Conservation (phyloP, 306 rosid genomes). For the Argentina anserina region DNA sequence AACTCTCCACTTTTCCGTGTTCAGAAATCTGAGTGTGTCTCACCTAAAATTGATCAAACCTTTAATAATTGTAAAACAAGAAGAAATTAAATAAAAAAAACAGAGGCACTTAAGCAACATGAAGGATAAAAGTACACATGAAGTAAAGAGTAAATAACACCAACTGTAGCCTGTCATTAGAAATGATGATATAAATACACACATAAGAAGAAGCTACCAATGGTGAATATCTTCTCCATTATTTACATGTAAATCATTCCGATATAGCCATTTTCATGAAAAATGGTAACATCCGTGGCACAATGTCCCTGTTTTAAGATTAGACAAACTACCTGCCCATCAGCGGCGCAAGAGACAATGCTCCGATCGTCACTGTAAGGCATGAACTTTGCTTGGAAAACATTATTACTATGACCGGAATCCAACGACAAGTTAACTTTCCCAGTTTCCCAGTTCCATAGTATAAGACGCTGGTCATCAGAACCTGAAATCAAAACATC, state of each 20-base stretch:
- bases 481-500: conserved; percentile 75
- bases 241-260: neutral
- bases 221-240: neutral
- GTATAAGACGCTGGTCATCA: conserved; percentile 70
- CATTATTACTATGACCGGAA: conserved; percentile 67
- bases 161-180: neutral
- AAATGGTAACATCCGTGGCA: neutral
- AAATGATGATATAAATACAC: neutral
- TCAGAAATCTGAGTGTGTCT: conserved; percentile 69
- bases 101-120: neutral
- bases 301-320: neutral
- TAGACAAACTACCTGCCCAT: conserved; percentile 68
- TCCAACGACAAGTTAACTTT: conserved; percentile 44
- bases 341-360: conserved; percentile 88
- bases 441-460: conserved; percentile 84
- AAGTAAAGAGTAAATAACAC: neutral
- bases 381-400: conserved; percentile 82
- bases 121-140: neutral
- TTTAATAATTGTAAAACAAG: conserved; percentile 1
- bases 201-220: neutral
- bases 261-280: neutral
- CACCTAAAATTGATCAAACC: conserved; percentile 52
- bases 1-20: conserved; percentile 48
- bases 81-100: neutral
- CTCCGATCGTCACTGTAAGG: conserved; percentile 63